Evolutionary conservation across 2,329 filamentous ascomycete genomes (phyloP), one percentile per base, ranked within the genome.

Genomic region (Sporothrix curviconia): DNA sequence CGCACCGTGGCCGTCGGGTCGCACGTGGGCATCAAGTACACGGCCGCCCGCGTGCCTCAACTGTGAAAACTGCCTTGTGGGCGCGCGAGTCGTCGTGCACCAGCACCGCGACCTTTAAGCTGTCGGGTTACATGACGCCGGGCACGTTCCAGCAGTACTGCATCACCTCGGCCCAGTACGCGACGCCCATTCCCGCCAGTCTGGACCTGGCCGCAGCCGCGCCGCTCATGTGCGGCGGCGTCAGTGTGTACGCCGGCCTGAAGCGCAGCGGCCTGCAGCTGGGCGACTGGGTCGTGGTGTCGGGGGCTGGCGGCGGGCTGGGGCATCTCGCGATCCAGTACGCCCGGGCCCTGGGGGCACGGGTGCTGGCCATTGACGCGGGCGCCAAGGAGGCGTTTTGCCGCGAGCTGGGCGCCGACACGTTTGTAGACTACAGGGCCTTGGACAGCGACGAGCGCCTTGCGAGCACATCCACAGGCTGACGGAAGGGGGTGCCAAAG

Each of bases 341-440:
- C 42, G 62, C 62, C 24, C 43, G 47, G 51, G 59, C 58, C 14
- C 51, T 64, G 58, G 62, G 62, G 24, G 57, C 57, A 12, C 57
- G 57, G 17, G 58, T 62, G 24, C 55, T 64, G 3, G 62, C 59
- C 34, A 43, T 62, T 15, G 61, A 62, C 39, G 47, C 56, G 9
- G 56, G 59, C 15, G 54, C 49, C 17, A 64, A 64, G 55, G 51
- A 55, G 2, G 54, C 32, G 2, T 46, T 62, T 15, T 59, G 58
- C 22, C 22, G 57, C 12, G 40, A 53, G 3, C 40, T 63, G n/a
- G 60, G 62, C 11, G 62, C 60, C n/a, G 62, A 63, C 39, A 25
- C 49, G 3, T 63, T 58, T 40, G 52, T 63, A n/a, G 60, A 97
- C 77, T 96, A 94, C 19, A 32, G 8, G 9, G 11, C 11, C 7